Percentiles rank a stretch among this genome's conserved stretches.
Evolutionary conservation across 352 stramenopile genomes (phyloP).

Genomic region (Paralagenidium karlingii): DNA sequence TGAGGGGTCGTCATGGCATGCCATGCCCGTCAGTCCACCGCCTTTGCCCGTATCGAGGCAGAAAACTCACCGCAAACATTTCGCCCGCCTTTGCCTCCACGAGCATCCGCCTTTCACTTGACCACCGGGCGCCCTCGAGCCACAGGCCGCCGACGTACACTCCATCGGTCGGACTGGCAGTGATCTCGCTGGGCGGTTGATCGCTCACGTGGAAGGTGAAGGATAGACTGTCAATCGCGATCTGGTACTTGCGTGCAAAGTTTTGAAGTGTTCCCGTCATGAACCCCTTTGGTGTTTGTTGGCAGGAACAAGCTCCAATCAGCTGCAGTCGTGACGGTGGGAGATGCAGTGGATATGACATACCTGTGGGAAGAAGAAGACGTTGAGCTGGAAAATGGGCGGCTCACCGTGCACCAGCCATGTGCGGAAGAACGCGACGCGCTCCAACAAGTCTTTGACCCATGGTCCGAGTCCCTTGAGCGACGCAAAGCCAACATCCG

Average conservation of each 20-base stretch:
- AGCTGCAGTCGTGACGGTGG: conserved; percentile 4
- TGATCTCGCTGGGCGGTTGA: conserved; percentile 36
- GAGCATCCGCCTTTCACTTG: conserved; percentile 41
- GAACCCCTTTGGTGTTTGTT: conserved; percentile 71
- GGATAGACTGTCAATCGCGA: conserved; percentile 88
- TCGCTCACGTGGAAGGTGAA: conserved; percentile 86
- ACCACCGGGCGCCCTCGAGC: conserved; percentile 83
- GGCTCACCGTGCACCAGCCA: conserved; percentile 90
- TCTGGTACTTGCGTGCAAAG: conserved; percentile 90
- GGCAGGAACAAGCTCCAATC: background rate
- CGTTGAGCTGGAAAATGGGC: conserved; percentile 80
- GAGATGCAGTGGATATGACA: too few relatives aligned
- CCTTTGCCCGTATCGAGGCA: background rate
- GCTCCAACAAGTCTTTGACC: conserved; percentile 81
- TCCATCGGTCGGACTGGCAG: conserved; percentile 70
- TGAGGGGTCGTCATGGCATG: background rate
- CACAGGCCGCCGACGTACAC: conserved; percentile 88
- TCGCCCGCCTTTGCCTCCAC: conserved; percentile 80
- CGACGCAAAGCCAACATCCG: conserved; percentile 83
- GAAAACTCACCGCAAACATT: conserved; percentile 74
- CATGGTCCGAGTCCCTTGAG: conserved; percentile 89
- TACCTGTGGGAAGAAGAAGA: conserved; percentile 95
- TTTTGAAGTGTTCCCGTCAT: conserved; percentile 94
- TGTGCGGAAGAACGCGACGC: conserved; percentile 85
- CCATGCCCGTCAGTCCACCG: background rate